These are phyloP conservation scores for Thelephora ganbajun DNA, from an alignment of 768 basidiomycete genomes.

Conservation along the genomic window DNA sequence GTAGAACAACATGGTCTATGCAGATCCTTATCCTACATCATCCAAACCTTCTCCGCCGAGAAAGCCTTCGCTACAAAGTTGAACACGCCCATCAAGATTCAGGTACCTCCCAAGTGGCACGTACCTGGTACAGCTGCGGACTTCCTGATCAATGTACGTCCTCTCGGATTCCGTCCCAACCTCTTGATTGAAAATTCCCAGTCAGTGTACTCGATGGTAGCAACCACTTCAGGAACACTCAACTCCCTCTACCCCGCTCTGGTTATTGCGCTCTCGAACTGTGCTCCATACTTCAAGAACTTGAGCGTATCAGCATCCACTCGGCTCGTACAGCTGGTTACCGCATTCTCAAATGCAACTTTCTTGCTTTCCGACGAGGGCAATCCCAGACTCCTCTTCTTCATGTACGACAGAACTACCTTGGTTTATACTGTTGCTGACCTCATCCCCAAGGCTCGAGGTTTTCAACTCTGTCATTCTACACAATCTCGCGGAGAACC, in stretches of 20 bases:
- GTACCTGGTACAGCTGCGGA: conserved; percentile 65
- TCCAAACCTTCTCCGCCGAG: conserved; percentile 86
- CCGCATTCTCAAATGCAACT: conserved; percentile 78
- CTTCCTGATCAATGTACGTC: conserved; percentile 72
- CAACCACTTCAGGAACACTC: conserved; percentile 71
- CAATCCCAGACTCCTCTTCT: conserved; percentile 85
- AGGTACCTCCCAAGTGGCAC: conserved; percentile 68
- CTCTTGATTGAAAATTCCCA: conserved; percentile 15
- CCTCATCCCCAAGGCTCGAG: conserved; percentile 48
- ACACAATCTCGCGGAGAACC: conserved; percentile 68
- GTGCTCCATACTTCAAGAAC: conserved; percentile 75
- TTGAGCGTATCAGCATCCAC: conserved; percentile 73
- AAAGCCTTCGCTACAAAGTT: conserved; percentile 61
- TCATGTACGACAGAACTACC: conserved; percentile 43
- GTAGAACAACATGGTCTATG: conserved; percentile 86
- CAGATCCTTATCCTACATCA: conserved; percentile 78
- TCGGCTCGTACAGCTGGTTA: conserved; percentile 77
- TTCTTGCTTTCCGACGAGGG: conserved; percentile 92
- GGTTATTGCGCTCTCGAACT: conserved; percentile 80
- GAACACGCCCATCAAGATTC: conserved; percentile 44
- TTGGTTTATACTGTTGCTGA: not conserved
- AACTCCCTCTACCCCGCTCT: conserved; percentile 86
- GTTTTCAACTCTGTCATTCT: conserved; percentile 79
- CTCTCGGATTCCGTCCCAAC: not conserved
- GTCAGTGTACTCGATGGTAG: conserved; percentile 84